Evolutionary conservation across 1,139 yeast genomes (phyloP), one percentile per base, ranked within the genome.

Genomic region (Protomyces gravidus): DNA sequence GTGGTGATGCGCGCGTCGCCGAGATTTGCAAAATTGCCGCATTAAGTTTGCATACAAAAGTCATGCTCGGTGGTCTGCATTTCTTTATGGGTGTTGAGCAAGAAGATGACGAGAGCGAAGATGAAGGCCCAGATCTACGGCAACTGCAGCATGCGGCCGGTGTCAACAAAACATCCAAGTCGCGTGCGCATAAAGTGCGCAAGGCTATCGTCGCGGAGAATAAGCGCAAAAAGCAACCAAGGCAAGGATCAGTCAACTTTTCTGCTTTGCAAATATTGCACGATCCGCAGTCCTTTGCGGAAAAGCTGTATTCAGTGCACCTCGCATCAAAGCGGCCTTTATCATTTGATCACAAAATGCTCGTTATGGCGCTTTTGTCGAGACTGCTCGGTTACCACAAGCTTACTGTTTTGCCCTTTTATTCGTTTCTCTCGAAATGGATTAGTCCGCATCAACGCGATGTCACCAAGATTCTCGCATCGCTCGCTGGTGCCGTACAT

Each of bases 281-380:
- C 71, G 98, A 92, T 70, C 98, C 99, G 11, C 99, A 94, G 72
- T 96, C 96, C 5, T 92, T 92, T 74, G 96, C 97, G 4, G 98
- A 92, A 67, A 80, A 78, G 63, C 75, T 92, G 61, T 92, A 84
- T 69, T 80, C 80, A 30, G 80, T 76, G 56, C 95, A 89, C 70
- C 75, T 92, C 63, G 78, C 86, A 60, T 75, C 84, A 48, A 72
- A 73, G 61, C 53, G 65, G n/a, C 83, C 80, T 67, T 85, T 87
- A 68, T 84, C 83, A 69, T 76, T 92, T 68, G 97, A 92, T 63
- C 97, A 90, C 71, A 89, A 88, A 68, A 87, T 92, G 65, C 79
- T 88, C 64, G 81, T 92, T 65, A 82, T 92, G 86, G 92, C 88
- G 70, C 78, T 92, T 64, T 78, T 90, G 46, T 87, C 97, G 15